phyloP scores from a whole-genome alignment of 2,329 filamentous ascomycete genomes.

The Diaporthe caulivora region DNA sequence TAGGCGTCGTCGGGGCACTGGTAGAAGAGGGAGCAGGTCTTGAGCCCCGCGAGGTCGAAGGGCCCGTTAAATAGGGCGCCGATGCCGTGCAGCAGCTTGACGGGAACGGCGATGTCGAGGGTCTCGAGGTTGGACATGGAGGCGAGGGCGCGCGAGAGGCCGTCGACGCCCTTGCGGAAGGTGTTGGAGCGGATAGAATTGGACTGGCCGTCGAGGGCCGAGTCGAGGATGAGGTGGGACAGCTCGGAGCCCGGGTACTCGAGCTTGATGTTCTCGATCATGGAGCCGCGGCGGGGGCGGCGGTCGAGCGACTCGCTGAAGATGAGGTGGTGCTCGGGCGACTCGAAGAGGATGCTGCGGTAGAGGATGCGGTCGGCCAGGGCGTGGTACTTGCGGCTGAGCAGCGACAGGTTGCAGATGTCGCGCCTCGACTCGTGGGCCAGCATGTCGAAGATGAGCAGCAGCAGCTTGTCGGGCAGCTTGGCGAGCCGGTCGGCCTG shows the following conservation, averaged over 20 bases:
- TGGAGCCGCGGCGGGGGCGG: slow-evolving; percentile 60
- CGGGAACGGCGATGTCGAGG: slow-evolving; percentile 60
- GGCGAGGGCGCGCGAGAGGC: slow-evolving; percentile 59
- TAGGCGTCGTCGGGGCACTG: slow-evolving; percentile 58
- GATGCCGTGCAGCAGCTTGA: slow-evolving; percentile 58
- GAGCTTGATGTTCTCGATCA: slow-evolving; percentile 59
- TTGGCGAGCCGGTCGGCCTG: slow-evolving; percentile 42
- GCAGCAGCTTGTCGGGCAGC: slow-evolving; percentile 56
- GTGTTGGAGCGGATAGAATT: slow-evolving; percentile 45
- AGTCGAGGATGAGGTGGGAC: slow-evolving; percentile 55
- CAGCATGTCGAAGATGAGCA: slow-evolving; percentile 54
- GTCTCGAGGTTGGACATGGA: slow-evolving; percentile 64
- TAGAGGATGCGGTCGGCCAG: slow-evolving; percentile 62
- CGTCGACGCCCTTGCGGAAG: slow-evolving; percentile 53
- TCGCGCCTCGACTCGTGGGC: slow-evolving; percentile 51
- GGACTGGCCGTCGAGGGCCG: slow-evolving; percentile 47
- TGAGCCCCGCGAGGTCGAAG: slow-evolving; percentile 62
- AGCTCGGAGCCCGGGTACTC: slow-evolving; percentile 59
- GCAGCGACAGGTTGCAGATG: slow-evolving; percentile 57
- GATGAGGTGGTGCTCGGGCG: slow-evolving; percentile 60
- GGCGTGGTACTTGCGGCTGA: slow-evolving; percentile 57
- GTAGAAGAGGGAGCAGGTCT: slow-evolving; percentile 61
- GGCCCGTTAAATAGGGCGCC: slow-evolving; percentile 63
- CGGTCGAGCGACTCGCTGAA: slow-evolving; percentile 62
- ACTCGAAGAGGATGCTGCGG: slow-evolving; percentile 59